Evolutionary conservation across 345 rosid genomes (phyloP).

Genomic region (Brassica nigra): DNA sequence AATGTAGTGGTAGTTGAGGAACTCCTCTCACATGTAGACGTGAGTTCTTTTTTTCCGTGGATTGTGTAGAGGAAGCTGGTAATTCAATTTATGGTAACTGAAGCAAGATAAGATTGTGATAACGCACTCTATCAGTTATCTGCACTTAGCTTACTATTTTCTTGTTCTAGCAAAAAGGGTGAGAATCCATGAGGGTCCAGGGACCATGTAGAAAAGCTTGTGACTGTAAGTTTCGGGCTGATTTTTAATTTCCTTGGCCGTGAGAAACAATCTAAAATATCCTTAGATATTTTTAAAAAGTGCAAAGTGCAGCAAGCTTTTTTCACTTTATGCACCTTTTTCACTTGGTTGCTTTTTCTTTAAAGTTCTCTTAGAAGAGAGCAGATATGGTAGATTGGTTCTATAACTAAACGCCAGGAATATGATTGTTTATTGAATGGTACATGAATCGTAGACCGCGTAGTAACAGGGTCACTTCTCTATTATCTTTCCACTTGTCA

Average conservation of each 20-base stretch:
- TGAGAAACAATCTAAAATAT: slow-evolving; percentile 8
- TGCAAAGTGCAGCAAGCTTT: slow-evolving; percentile 26
- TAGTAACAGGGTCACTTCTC: slow-evolving; percentile 3
- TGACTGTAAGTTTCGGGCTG: background rate
- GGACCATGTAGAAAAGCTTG: slow-evolving; percentile 27
- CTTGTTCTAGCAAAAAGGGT: slow-evolving; percentile 3
- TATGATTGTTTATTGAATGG: background rate
- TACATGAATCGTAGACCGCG: background rate
- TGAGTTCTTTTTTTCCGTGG: background rate
- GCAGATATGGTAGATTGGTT: slow-evolving; percentile 9
- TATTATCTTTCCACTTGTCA: background rate
- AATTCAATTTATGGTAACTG: background rate
- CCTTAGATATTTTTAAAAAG: slow-evolving; percentile 1
- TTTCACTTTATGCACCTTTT: slow-evolving; percentile 20
- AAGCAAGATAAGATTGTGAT: background rate
- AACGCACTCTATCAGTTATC: background rate
- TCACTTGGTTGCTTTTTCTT: slow-evolving; percentile 8
- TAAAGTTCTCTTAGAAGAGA: background rate
- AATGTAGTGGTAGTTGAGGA: background rate
- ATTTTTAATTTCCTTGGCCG: background rate
- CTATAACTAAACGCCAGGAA: background rate
- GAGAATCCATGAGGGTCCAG: slow-evolving; percentile 17
- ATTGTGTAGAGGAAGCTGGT: background rate
- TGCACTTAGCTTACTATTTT: background rate
- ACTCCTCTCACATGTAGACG: background rate